Evolutionary conservation across 2,329 filamentous ascomycete genomes (phyloP).

Genomic region (Madurella mycetomatis): DNA sequence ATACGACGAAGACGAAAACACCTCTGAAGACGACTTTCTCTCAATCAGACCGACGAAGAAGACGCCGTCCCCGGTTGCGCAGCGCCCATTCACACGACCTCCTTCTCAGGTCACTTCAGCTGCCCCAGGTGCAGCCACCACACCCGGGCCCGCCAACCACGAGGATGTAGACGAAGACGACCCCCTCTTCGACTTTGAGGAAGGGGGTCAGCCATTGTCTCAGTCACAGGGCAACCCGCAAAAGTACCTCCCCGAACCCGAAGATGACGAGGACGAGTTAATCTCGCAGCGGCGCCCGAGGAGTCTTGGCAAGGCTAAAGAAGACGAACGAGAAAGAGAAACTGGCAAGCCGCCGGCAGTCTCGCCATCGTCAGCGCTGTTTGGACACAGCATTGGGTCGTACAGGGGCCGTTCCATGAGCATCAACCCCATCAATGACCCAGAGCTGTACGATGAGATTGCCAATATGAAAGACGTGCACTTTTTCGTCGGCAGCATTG

Average conservation of each 20-base stretch:
- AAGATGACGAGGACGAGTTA: slow-evolving; percentile 14
- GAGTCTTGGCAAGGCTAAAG: slow-evolving; percentile 1
- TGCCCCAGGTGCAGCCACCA: not conserved
- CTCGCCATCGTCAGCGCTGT: slow-evolving; percentile 22
- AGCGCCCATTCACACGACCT: not conserved
- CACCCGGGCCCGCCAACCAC: not conserved
- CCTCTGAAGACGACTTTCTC: slow-evolving; percentile 26
- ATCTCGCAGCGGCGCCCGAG: slow-evolving; percentile 2
- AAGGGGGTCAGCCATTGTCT: slow-evolving; percentile 3
- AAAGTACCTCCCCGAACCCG: slow-evolving; percentile 22
- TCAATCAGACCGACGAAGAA: slow-evolving; percentile 24
- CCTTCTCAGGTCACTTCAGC: not conserved
- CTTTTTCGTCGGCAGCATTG: slow-evolving; percentile 40
- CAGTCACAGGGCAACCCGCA: not conserved
- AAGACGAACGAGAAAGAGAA: not conserved
- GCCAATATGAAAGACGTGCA: slow-evolving; percentile 35
- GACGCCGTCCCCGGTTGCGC: slow-evolving; percentile 14
- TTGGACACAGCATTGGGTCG: slow-evolving; percentile 33
- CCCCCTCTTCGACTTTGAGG: slow-evolving; percentile 24
- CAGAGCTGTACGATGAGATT: slow-evolving; percentile 36
- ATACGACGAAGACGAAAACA: slow-evolving; percentile 14
- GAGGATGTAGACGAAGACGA: slow-evolving; percentile 16
- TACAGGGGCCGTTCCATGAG: slow-evolving; percentile 37
- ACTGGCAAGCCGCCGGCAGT: slow-evolving; percentile 5
- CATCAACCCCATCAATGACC: slow-evolving; percentile 36